Evolutionary conservation across 495 filamentous ascomycete genomes (phyloP).

Genomic region (Aspergillus baeticus): DNA sequence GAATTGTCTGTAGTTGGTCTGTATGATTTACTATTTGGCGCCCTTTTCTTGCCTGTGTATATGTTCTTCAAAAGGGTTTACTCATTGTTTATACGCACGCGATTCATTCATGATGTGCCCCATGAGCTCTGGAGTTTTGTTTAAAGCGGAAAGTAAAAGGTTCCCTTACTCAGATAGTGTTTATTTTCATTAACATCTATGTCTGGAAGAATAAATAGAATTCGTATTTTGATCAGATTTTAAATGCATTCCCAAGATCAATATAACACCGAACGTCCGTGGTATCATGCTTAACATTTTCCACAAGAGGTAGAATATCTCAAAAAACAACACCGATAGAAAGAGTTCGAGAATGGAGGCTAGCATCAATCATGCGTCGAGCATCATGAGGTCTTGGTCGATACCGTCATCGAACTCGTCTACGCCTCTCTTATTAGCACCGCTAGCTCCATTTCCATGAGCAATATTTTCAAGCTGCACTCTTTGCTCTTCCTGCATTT

Average conservation of each 20-base stretch:
- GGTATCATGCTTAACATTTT: conserved; percentile 20
- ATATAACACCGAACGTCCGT: conserved; percentile 16
- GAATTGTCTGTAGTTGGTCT: neutral
- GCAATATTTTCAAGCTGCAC: conserved; percentile 33
- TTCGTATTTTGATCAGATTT: neutral
- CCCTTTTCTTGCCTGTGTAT: conserved; percentile 26
- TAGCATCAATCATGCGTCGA: conserved; percentile 51
- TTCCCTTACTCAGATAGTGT: conserved; percentile 37
- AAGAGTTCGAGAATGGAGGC: neutral
- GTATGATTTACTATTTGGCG: conserved; percentile 25
- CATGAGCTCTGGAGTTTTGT: conserved; percentile 46
- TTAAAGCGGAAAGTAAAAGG: conserved; percentile 39
- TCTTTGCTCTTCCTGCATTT: conserved; percentile 68
- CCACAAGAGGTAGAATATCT: neutral
- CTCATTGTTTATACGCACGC: conserved; percentile 23
- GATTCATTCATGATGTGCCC: conserved; percentile 24
- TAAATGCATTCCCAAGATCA: neutral
- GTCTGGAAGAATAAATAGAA: conserved; percentile 8
- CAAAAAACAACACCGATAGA: neutral
- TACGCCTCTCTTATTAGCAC: conserved; percentile 16
- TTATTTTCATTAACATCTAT: conserved; percentile 8
- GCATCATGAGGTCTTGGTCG: conserved; percentile 59
- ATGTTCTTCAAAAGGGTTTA: conserved; percentile 22
- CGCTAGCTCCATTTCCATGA: conserved; percentile 28
- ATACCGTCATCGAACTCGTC: conserved; percentile 64